Base-by-base conservation (phyloP, 345 rosid genomes). In the Arabis alpina region DNA sequence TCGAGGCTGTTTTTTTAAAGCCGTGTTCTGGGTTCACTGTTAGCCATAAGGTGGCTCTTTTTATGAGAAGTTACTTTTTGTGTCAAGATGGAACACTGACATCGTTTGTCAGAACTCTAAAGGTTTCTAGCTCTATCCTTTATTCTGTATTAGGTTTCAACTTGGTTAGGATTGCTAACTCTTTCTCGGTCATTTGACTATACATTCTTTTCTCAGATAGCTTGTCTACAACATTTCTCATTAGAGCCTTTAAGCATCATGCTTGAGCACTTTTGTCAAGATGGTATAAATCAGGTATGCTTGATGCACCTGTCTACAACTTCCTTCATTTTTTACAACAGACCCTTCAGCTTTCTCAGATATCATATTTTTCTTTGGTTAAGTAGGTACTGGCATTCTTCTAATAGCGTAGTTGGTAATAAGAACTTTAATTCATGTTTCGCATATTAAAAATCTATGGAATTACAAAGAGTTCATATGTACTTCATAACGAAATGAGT, bases 41-140 rank as follows among this genome's bases (percentile, higher is more conserved):
- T 76, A 76, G 93, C 81, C 87, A 91, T 68, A 84, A 83, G 66
- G 91, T 91, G 61, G 90, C 93, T 43, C 77, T 61, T 64, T 85
- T 86, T 77, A 41, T 91, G 89, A 88, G 90, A 77, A 88, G 82
- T 72, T 88, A 91, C 78, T 91, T 94, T 76, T 64, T 72, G 61
- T 83, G 79, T 72, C 91, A 86, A 70, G 97, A 91, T 84, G 99
- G 99, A 72, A 88, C 97, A 5, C 61, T 91, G 60, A 89, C 93
- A 69, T 84, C 97, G 54, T 91, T 94, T 71, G 69, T 89, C 52
- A 86, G 90, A 84, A 86, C 95, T 65, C 78, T 94, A 57, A 94
- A 94, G 99, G 97, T 93, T 58, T 16, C 81, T 54, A 64, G 71
- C 65, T 49, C 41, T 36, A 60, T 56, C 43, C 57, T 32, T 16